Conservation (phyloP, 257 asterid genomes). For the Pogostemon cablin region DNA sequence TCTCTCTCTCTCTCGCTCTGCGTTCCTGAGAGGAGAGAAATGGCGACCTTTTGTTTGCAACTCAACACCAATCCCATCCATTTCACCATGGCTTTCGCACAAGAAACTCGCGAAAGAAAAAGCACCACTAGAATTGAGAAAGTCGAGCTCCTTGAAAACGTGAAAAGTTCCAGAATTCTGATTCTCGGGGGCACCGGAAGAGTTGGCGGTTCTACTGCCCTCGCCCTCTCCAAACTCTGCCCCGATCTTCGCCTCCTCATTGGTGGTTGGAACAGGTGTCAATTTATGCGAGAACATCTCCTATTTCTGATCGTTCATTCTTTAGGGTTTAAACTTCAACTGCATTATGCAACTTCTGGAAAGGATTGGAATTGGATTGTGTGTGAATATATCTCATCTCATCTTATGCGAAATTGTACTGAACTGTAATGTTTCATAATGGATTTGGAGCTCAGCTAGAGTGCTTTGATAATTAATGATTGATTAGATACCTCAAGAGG, state of each 20-base stretch:
- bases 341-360: not conserved
- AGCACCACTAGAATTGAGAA: slow-evolving; percentile 32
- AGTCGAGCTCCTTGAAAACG: slow-evolving; percentile 55
- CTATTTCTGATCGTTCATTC: not conserved
- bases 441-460: not conserved
- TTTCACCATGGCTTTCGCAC: slow-evolving; percentile 38
- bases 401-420: not conserved
- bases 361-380: not conserved
- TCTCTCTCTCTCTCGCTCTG: not conserved
- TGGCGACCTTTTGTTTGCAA: slow-evolving; percentile 63
- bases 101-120: slow-evolving; percentile 34
- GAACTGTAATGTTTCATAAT: not conserved
- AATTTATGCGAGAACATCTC: not conserved
- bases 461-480: not conserved
- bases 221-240: slow-evolving; percentile 73
- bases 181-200: slow-evolving; percentile 97
- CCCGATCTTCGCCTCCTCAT: slow-evolving; percentile 65
- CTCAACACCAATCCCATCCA: slow-evolving; percentile 36
- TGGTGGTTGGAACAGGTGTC: slow-evolving; percentile 84
- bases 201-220: slow-evolving; percentile 95
- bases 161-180: slow-evolving; percentile 60
- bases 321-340: not conserved
- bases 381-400: not conserved
- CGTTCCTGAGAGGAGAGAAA: slow-evolving; percentile 18
- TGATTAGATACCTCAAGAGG: not conserved